Conservation (phyloP, 2,329 filamentous ascomycete genomes). For the Dothideomycetes sp. region DNA sequence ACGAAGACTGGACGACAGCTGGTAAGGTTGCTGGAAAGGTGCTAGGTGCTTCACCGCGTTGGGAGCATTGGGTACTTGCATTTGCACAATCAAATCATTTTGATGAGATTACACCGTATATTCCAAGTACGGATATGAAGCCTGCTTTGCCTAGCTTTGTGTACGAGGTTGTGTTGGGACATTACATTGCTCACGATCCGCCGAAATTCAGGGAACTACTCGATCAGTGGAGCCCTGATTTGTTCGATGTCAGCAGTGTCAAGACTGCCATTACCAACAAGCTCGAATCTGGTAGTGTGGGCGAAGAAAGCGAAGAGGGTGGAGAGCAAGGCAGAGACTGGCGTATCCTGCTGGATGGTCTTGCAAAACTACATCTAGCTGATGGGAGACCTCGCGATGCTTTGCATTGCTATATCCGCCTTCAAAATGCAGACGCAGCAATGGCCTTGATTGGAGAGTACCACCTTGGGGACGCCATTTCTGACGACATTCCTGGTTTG, state of each 20-base stretch:
- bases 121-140: conserved; percentile 65
- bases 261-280: conserved; percentile 73
- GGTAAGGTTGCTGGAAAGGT: conserved; percentile 76
- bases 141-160: conserved; percentile 71
- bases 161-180: conserved; percentile 79
- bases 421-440: conserved; percentile 84
- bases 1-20: conserved; percentile 64
- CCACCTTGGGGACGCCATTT: conserved; percentile 79
- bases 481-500: conserved; percentile 81
- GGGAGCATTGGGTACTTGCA: conserved; percentile 93
- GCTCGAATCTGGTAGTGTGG: conserved; percentile 62
- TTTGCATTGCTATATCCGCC: conserved; percentile 73
- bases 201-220: conserved; percentile 66
- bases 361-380: conserved; percentile 76
- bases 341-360: conserved; percentile 75
- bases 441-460: conserved; percentile 79
- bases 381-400: conserved; percentile 75
- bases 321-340: conserved; percentile 69
- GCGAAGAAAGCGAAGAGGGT: conserved; percentile 64
- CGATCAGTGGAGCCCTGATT: conserved; percentile 70
- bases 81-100: conserved; percentile 81
- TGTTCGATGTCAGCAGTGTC: conserved; percentile 71
- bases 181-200: conserved; percentile 76
- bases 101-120: conserved; percentile 77
- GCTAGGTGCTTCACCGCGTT: conserved; percentile 64